A percentile compares a stretch with the other conserved stretches of the same genome.
Evolutionary conservation across 106 monocot genomes (phyloP).

Genomic region (Apostasia shenzhenica): DNA sequence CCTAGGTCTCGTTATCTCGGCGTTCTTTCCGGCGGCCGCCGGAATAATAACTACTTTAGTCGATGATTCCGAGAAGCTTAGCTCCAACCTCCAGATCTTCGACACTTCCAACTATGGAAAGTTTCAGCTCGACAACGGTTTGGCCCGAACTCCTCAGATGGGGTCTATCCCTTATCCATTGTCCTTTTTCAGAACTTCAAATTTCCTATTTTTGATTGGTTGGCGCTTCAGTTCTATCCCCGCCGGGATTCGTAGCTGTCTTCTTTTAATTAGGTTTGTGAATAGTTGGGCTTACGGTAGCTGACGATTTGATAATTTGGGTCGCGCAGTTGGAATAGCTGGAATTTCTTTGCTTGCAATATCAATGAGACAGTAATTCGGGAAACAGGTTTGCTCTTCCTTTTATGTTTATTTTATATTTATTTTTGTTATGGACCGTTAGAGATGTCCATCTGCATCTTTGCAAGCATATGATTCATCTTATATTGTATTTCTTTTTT

Average conservation of each 20-base stretch:
- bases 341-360: constrained; percentile 96
- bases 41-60: constrained; percentile 6
- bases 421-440: background rate
- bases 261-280: background rate
- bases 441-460: background rate
- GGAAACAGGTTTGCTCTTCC: constrained; percentile 56
- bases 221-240: background rate
- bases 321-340: constrained; percentile 93
- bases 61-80: constrained; percentile 8
- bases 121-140: constrained; percentile 82
- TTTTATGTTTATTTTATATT: background rate
- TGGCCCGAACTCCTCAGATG: constrained; percentile 93
- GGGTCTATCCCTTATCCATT: constrained; percentile 28
- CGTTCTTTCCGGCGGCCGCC: constrained; percentile 4
- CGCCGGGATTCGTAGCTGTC: background rate
- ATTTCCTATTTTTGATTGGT: background rate
- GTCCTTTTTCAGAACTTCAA: background rate
- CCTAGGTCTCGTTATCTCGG: constrained; percentile 6
- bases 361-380: constrained; percentile 88
- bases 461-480: no score
- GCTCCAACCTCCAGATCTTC: constrained; percentile 23
- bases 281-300: background rate
- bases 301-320: background rate
- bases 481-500: no score
- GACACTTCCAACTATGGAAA: constrained; percentile 88